These are phyloP conservation scores for Botryotinia convoluta DNA, from an alignment of 2,329 filamentous ascomycete genomes.

Conservation along the genomic window DNA sequence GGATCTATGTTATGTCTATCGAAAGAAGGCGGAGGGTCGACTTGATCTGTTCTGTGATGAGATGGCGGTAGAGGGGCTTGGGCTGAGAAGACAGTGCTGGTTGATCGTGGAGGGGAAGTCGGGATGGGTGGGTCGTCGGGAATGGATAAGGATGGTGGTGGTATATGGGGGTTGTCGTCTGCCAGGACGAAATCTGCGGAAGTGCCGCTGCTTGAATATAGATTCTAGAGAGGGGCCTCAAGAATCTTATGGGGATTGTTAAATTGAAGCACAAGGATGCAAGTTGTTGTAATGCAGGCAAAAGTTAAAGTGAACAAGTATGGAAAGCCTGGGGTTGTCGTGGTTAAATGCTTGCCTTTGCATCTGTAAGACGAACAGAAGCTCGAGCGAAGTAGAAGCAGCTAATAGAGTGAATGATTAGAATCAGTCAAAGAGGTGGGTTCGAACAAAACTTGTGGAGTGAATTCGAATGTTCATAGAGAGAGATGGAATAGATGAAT, in stretches of 20 bases:
- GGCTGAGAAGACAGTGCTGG: slow-evolving; percentile 48
- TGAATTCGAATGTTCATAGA: background rate
- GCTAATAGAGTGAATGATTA: background rate
- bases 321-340: background rate
- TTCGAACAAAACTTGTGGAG: background rate
- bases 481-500: background rate
- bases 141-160: slow-evolving; percentile 57
- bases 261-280: background rate
- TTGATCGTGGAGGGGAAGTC: slow-evolving; percentile 50
- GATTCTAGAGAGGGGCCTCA: slow-evolving; percentile 19
- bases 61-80: slow-evolving; percentile 33
- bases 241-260: slow-evolving; percentile 3
- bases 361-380: background rate
- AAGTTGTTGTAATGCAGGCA: slow-evolving; percentile 2
- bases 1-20: background rate
- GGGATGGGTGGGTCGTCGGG: slow-evolving; percentile 64
- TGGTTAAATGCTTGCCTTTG: background rate
- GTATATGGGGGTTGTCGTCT: slow-evolving; percentile 58
- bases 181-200: slow-evolving; percentile 68
- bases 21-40: background rate
- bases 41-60: slow-evolving; percentile 22
- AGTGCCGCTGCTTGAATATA: slow-evolving; percentile 40
- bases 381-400: background rate
- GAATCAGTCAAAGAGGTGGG: background rate
- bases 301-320: background rate